A percentile compares a stretch with the other conserved stretches of the same genome.
Conservation (phyloP, 2,329 filamentous ascomycete genomes). For the Sarocladium strictum region DNA sequence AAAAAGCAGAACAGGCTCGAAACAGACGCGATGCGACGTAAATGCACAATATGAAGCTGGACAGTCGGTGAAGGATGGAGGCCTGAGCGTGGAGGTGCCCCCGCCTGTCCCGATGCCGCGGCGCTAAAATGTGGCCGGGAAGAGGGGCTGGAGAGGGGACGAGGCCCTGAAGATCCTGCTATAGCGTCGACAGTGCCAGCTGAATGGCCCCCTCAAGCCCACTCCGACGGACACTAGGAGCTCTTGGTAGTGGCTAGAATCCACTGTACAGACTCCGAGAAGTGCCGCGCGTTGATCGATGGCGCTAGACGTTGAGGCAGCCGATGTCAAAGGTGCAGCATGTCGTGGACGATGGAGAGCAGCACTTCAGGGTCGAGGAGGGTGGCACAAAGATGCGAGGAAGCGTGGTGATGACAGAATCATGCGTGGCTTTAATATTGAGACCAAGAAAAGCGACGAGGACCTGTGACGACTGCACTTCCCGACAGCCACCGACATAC, state of each 20-base stretch:
- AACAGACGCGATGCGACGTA: neutral
- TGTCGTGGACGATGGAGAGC: neutral
- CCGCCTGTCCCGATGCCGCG: neutral
- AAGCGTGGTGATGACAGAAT: neutral
- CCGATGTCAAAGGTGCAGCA: neutral
- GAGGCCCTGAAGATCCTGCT: slow-evolving; percentile 7
- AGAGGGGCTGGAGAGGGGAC: neutral
- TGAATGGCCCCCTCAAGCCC: neutral
- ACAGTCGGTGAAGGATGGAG: slow-evolving; percentile 2
- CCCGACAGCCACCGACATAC: neutral
- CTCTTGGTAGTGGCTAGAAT: neutral
- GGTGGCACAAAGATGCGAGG: neutral
- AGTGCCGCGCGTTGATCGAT: neutral
- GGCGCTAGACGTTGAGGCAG: neutral
- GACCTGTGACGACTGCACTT: neutral
- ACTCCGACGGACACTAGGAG: neutral
- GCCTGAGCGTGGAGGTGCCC: neutral
- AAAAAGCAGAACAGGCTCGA: neutral
- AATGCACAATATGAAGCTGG: neutral
- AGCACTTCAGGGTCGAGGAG: neutral
- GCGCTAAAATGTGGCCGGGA: slow-evolving; percentile 5
- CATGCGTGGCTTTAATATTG: neutral
- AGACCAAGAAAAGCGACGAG: neutral
- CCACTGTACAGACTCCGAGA: neutral
- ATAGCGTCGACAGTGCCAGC: neutral